Evolutionary conservation across 2,329 filamentous ascomycete species (phyloP).

Genomic region (Ophiostoma australiae): DNA sequence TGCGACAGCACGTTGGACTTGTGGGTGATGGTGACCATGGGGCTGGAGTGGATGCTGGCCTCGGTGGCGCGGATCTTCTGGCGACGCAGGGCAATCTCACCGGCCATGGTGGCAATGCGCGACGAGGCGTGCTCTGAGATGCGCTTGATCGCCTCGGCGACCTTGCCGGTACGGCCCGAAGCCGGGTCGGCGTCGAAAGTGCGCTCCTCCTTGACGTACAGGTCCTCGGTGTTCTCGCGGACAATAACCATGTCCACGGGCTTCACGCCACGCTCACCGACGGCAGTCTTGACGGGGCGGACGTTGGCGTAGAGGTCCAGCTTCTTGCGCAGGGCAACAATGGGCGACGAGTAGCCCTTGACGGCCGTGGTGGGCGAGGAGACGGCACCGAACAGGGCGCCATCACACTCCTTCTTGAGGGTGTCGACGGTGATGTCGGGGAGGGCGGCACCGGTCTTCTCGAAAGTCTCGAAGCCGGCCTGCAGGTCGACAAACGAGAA

Average conservation of each 20-base stretch:
- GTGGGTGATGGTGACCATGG: conserved; percentile 93
- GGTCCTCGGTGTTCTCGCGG: conserved; percentile 96
- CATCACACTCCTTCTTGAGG: conserved; percentile 88
- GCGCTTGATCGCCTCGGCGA: conserved; percentile 96
- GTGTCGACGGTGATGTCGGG: conserved; percentile 86
- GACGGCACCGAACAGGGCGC: conserved; percentile 93
- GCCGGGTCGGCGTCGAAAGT: conserved; percentile 58
- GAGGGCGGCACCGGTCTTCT: conserved; percentile 79
- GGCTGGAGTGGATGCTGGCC: conserved; percentile 58
- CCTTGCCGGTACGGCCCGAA: conserved; percentile 61
- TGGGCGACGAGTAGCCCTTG: conserved; percentile 92
- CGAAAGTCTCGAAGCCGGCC: conserved; percentile 90
- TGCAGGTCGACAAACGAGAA: conserved; percentile 93
- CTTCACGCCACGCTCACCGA: conserved; percentile 55
- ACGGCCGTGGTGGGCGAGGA: conserved; percentile 85
- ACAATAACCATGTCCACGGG: conserved; percentile 97
- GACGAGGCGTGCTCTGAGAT: conserved; percentile 80
- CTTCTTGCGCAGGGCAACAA: conserved; percentile 92
- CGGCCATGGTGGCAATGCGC: conserved; percentile 88
- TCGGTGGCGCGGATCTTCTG: conserved; percentile 66
- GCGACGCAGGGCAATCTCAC: conserved; percentile 84
- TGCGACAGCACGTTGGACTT: conserved; percentile 97
- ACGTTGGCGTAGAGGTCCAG: conserved; percentile 97
- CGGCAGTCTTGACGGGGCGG: conserved; percentile 82
- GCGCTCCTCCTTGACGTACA: conserved; percentile 95